Evolutionary conservation across 805 yeast genomes (phyloP).

Genomic region (Kodamaea fukazawae): DNA sequence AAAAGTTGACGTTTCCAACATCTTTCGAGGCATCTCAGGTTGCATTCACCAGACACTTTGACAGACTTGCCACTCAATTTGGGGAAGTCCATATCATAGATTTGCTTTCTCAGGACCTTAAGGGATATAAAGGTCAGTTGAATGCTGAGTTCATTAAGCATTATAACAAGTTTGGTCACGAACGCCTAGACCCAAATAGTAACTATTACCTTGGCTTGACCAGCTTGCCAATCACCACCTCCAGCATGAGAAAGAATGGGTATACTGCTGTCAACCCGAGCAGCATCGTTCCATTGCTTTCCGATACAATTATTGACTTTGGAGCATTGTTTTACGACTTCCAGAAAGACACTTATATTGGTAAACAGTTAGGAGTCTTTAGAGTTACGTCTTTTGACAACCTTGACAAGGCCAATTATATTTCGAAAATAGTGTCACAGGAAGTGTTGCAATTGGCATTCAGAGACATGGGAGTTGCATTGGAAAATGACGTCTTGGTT

Average conservation of each 20-base stretch:
- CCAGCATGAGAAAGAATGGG: slow-evolving; percentile 35
- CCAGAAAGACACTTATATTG: slow-evolving; percentile 31
- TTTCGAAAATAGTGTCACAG: slow-evolving; percentile 47
- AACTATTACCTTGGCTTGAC: slow-evolving; percentile 23
- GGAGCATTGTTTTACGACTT: slow-evolving; percentile 47
- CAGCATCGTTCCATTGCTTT: slow-evolving; percentile 28
- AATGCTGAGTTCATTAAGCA: slow-evolving; percentile 38
- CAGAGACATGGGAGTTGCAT: slow-evolving; percentile 38
- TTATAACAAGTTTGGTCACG: background rate
- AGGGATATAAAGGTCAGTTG: slow-evolving; percentile 45
- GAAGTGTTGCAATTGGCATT: slow-evolving; percentile 48
- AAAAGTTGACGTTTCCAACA: slow-evolving; percentile 44
- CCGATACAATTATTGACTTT: slow-evolving; percentile 37
- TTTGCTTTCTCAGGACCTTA: slow-evolving; percentile 42
- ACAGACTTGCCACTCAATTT: slow-evolving; percentile 43
- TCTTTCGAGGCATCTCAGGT: slow-evolving; percentile 54
- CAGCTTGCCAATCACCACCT: slow-evolving; percentile 29
- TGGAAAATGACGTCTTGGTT: slow-evolving; percentile 32
- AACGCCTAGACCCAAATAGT: background rate
- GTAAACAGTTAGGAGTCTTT: slow-evolving; percentile 51
- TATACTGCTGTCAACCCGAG: slow-evolving; percentile 32
- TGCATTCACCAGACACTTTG: slow-evolving; percentile 52
- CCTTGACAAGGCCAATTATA: slow-evolving; percentile 46
- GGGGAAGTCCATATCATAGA: slow-evolving; percentile 52
- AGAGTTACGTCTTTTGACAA: slow-evolving; percentile 51